Percentiles rank a stretch among this genome's conserved stretches.
phyloP scores from a whole-genome alignment of 257 asterid species.

The Solanum paucissectum region DNA sequence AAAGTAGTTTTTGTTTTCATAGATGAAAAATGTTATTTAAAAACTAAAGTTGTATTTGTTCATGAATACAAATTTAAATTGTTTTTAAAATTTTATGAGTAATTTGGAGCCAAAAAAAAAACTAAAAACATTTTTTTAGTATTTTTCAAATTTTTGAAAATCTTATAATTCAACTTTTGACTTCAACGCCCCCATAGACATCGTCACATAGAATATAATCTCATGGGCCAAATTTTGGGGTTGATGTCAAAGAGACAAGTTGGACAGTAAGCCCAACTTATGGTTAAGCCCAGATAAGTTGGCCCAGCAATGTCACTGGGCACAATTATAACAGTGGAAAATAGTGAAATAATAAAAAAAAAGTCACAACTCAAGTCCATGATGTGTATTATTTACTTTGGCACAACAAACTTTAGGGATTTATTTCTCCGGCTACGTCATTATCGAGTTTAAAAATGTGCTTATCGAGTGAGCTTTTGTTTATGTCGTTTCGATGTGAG shows the following conservation, averaged over 20 bases:
- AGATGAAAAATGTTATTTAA: too few relatives aligned
- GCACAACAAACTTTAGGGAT: background rate
- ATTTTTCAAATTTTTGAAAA: background rate
- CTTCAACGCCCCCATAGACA: background rate
- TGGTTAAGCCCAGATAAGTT: background rate
- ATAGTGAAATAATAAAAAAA: background rate
- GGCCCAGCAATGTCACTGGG: background rate
- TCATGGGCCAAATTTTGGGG: background rate
- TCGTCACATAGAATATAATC: background rate
- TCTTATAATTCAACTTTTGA: too few relatives aligned
- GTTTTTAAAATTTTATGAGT: background rate
- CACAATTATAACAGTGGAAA: background rate
- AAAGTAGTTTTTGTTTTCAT: too few relatives aligned
- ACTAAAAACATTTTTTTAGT: too few relatives aligned
- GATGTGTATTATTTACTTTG: background rate
- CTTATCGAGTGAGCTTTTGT: background rate
- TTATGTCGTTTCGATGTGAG: background rate
- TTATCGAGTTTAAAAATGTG: background rate
- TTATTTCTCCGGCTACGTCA: background rate
- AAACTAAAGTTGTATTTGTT: too few relatives aligned
- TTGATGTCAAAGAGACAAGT: background rate
- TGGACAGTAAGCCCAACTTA: background rate
- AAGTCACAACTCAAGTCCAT: background rate
- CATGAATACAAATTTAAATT: too few relatives aligned
- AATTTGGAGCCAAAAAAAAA: background rate